Evolutionary conservation across 768 basidiomycete genomes (phyloP).

Genomic region (Xerocomellus chrysenteron): DNA sequence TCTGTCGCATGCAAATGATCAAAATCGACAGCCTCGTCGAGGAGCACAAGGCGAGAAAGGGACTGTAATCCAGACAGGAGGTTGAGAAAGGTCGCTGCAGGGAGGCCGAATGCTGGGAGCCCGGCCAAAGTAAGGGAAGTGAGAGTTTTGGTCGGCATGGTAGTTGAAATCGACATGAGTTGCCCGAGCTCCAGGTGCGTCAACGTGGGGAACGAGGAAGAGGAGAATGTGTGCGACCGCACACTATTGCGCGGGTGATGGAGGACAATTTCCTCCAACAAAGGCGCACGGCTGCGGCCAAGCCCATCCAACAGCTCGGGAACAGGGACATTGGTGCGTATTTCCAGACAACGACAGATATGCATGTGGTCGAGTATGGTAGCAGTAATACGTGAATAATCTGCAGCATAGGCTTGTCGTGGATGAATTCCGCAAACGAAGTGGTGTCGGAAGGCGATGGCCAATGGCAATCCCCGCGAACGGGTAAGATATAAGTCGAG

Average conservation of each 20-base stretch:
- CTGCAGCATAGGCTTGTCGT: slow-evolving; percentile 17
- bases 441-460: slow-evolving; percentile 23
- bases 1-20: slow-evolving; percentile 8
- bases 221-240: slow-evolving; percentile 12
- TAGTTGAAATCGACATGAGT: slow-evolving; percentile 15
- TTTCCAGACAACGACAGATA: slow-evolving; percentile 25
- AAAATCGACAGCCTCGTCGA: slow-evolving; percentile 31
- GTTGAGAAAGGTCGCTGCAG: slow-evolving; percentile 19
- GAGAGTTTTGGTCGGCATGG: slow-evolving; percentile 17
- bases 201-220: slow-evolving; percentile 23
- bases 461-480: slow-evolving; percentile 25
- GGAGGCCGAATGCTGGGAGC: slow-evolving; percentile 21
- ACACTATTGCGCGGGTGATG: slow-evolving; percentile 19
- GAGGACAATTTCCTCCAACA: slow-evolving; percentile 26
- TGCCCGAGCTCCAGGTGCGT: slow-evolving; percentile 23
- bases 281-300: slow-evolving; percentile 20
- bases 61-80: slow-evolving; percentile 22
- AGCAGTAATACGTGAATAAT: slow-evolving; percentile 22
- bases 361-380: slow-evolving; percentile 31
- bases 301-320: slow-evolving; percentile 27
- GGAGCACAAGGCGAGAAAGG: slow-evolving; percentile 24
- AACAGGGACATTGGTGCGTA: slow-evolving; percentile 24
- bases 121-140: slow-evolving; percentile 27
- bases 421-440: slow-evolving; percentile 19
- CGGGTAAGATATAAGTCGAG: slow-evolving; percentile 28